These are phyloP conservation scores for Salix arbutifolia DNA, from an alignment of 345 rosid genomes.

Conservation along the genomic window DNA sequence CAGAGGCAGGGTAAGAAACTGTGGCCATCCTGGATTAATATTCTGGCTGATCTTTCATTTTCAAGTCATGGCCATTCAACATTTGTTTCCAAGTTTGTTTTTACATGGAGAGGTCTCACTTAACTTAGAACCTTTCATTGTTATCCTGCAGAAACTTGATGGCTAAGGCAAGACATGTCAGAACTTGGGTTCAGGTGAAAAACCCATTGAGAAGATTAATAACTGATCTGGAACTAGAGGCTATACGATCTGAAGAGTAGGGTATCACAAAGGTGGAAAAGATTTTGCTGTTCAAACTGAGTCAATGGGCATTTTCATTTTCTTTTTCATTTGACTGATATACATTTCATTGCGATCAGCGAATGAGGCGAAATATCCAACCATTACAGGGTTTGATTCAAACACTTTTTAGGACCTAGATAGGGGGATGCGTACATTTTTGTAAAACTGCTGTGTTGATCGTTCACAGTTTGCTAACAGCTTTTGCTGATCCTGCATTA, in stretches of 20 bases:
- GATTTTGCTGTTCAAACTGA: background rate
- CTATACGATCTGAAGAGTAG: background rate
- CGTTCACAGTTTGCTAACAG: no score
- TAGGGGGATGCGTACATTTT: no score
- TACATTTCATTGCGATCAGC: background rate
- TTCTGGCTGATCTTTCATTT: background rate
- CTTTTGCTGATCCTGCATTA: no score
- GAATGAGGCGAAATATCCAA: background rate
- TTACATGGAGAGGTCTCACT: background rate
- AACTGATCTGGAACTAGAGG: conserved; percentile 4
- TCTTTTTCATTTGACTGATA: background rate
- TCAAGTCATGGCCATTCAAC: background rate
- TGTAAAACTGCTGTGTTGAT: background rate
- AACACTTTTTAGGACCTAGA: background rate
- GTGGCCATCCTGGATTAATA: background rate
- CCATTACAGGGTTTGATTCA: background rate
- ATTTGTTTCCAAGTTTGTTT: background rate
- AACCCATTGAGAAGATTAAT: conserved; percentile 15
- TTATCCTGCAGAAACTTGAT: conserved; percentile 66
- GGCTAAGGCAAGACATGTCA: conserved; percentile 80
- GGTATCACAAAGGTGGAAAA: background rate
- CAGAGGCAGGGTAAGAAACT: background rate
- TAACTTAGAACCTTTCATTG: background rate
- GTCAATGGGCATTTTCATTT: no score
- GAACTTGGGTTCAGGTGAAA: conserved; percentile 59